Conservation (phyloP, 305 asterid species). For the Fraxinus floribunda region DNA sequence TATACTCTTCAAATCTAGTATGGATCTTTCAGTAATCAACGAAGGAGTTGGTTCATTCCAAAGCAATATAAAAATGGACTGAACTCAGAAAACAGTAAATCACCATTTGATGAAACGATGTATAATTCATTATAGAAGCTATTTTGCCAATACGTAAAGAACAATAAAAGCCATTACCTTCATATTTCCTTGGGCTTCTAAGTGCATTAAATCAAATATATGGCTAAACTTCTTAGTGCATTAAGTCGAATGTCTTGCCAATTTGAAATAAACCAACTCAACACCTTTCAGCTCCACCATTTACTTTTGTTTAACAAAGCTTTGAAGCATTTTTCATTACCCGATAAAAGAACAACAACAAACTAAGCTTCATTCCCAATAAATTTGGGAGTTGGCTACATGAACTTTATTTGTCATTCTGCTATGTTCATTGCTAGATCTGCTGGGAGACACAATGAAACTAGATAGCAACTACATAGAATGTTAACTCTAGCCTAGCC, state of each 20-base stretch:
- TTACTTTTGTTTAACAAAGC: background rate
- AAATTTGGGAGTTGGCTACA: background rate
- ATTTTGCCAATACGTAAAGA: background rate
- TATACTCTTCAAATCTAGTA: background rate
- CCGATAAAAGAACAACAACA: background rate
- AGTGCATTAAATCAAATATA: background rate
- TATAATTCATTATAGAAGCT: background rate
- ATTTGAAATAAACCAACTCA: background rate
- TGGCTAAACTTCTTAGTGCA: background rate
- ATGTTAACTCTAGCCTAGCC: background rate
- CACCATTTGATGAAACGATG: background rate
- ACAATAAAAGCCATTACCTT: background rate
- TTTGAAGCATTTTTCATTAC: background rate
- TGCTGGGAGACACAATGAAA: background rate
- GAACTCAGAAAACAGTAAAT: background rate
- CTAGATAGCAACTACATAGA: background rate
- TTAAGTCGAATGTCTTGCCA: background rate
- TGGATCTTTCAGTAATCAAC: background rate
- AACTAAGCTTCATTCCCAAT: background rate
- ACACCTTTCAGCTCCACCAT: background rate
- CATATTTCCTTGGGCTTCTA: background rate
- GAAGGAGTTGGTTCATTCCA: constrained; percentile 1
- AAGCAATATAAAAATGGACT: background rate
- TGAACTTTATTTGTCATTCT: background rate
- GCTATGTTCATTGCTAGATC: background rate